Evolutionary conservation across 768 basidiomycete species (phyloP).

Genomic region (Phlegmacium glaucopus): DNA sequence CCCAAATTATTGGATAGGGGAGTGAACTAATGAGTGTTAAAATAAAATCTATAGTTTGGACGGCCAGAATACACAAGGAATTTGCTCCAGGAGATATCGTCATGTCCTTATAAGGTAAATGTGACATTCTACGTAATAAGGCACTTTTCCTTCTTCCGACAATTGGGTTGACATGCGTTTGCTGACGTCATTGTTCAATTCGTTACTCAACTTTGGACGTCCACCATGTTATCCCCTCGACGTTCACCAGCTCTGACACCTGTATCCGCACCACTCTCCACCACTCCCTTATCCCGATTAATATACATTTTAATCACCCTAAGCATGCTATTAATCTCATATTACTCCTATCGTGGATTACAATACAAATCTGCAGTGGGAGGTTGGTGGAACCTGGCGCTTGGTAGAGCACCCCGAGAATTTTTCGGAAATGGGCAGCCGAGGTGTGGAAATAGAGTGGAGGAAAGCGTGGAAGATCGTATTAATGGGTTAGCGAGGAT

Average conservation of each 20-base stretch:
- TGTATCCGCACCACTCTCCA: conserved; percentile 44
- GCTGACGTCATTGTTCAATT: too few relatives aligned
- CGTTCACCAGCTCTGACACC: conserved; percentile 14
- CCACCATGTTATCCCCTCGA: conserved; percentile 12
- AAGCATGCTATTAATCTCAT: conserved; percentile 39
- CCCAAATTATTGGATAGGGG: too few relatives aligned
- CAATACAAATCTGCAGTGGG: conserved; percentile 51
- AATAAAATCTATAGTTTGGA: too few relatives aligned
- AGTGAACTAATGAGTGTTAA: too few relatives aligned
- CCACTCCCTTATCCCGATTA: conserved; percentile 43
- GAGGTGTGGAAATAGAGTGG: conserved; percentile 6
- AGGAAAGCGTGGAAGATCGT: conserved; percentile 44
- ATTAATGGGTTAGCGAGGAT: conserved; percentile 59
- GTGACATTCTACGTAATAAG: too few relatives aligned
- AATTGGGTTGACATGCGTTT: too few relatives aligned
- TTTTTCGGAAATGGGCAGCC: too few relatives aligned
- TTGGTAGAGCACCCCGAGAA: conserved; percentile 33
- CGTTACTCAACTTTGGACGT: too few relatives aligned
- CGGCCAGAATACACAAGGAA: too few relatives aligned
- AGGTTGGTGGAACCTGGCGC: conserved; percentile 58
- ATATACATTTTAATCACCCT: conserved; percentile 43
- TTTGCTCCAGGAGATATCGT: too few relatives aligned
- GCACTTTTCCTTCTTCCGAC: too few relatives aligned
- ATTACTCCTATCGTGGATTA: conserved; percentile 47
- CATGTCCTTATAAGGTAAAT: too few relatives aligned